phyloP scores from a whole-genome alignment of 345 rosid species.

The Boechera stricta region DNA sequence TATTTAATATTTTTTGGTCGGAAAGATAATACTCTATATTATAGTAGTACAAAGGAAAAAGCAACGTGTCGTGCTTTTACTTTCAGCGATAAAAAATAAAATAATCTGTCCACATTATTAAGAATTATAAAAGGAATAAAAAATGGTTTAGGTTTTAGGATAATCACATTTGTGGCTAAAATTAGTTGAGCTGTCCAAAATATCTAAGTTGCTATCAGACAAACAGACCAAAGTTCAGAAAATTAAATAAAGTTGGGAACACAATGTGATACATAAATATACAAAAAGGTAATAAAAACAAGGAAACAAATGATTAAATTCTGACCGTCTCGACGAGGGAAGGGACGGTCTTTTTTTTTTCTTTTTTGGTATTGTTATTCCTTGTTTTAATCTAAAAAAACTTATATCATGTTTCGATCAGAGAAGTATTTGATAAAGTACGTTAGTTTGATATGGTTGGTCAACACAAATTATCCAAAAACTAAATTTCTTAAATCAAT shows the following conservation, averaged over 20 bases:
- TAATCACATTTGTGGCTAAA: conserved; percentile 40
- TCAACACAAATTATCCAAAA: conserved; percentile 20
- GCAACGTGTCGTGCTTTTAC: conserved; percentile 24
- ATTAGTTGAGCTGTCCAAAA: conserved; percentile 46
- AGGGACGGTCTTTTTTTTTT: not conserved
- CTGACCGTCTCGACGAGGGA: conserved; percentile 35
- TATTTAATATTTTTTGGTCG: not conserved
- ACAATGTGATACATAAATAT: conserved; percentile 2
- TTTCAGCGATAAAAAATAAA: conserved; percentile 4
- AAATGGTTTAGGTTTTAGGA: conserved; percentile 1
- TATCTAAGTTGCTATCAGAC: conserved; percentile 48
- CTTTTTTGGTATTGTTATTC: not conserved
- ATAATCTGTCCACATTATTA: conserved; percentile 28
- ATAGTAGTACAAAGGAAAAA: not conserved
- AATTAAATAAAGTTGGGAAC: conserved; percentile 8
- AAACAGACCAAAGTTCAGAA: conserved; percentile 36
- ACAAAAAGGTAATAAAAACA: not conserved
- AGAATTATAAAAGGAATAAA: conserved; percentile 6
- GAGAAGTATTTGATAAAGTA: conserved; percentile 1
- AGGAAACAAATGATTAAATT: conserved; percentile 11
- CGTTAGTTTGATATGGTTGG: conserved; percentile 18
- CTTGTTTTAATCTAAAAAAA: not conserved
- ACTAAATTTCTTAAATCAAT: not conserved
- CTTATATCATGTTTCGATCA: not conserved
- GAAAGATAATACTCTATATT: not conserved